Conservation (phyloP, 2,329 filamentous ascomycete species). For the Colletotrichum sidae region DNA sequence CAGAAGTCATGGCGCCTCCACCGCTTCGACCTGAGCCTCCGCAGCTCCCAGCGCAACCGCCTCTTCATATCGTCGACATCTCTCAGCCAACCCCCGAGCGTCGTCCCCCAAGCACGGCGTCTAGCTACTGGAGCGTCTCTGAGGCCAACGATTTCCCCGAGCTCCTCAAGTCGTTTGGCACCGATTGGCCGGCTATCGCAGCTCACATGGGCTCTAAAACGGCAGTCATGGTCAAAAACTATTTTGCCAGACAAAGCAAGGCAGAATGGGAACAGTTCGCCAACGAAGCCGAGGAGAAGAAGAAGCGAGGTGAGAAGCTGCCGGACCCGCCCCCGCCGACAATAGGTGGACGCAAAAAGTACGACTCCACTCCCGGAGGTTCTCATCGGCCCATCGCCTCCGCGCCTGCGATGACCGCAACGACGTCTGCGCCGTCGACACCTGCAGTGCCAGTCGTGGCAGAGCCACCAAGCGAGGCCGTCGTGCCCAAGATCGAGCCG, state of each 20-base stretch:
- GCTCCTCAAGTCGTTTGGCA: slow-evolving; percentile 80
- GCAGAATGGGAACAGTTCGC: slow-evolving; percentile 71
- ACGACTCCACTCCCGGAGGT: slow-evolving; percentile 57
- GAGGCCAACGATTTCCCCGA: slow-evolving; percentile 82
- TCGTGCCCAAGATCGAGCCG: slow-evolving; percentile 59
- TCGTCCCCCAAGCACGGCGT: slow-evolving; percentile 69
- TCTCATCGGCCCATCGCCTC: slow-evolving; percentile 56
- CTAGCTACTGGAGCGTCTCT: slow-evolving; percentile 89
- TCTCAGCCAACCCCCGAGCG: slow-evolving; percentile 59
- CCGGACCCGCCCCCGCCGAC: slow-evolving; percentile 70
- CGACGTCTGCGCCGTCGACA: slow-evolving; percentile 55
- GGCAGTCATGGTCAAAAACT: slow-evolving; percentile 84
- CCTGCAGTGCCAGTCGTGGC: slow-evolving; percentile 44
- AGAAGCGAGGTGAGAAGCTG: slow-evolving; percentile 65
- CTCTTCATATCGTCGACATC: slow-evolving; percentile 64
- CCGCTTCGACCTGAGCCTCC: slow-evolving; percentile 67
- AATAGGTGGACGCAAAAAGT: slow-evolving; percentile 62
- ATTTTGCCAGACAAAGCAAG: slow-evolving; percentile 72
- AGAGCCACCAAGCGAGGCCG: slow-evolving; percentile 59
- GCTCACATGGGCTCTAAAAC: slow-evolving; percentile 86
- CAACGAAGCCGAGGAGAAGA: slow-evolving; percentile 69
- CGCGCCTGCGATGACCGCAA: slow-evolving; percentile 45
- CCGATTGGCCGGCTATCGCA: slow-evolving; percentile 81
- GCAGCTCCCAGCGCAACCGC: slow-evolving; percentile 58
- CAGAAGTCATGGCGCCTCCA: slow-evolving; percentile 68